Conservation (phyloP, 2,329 filamentous ascomycete species). For the Metarhizium brunneum region DNA sequence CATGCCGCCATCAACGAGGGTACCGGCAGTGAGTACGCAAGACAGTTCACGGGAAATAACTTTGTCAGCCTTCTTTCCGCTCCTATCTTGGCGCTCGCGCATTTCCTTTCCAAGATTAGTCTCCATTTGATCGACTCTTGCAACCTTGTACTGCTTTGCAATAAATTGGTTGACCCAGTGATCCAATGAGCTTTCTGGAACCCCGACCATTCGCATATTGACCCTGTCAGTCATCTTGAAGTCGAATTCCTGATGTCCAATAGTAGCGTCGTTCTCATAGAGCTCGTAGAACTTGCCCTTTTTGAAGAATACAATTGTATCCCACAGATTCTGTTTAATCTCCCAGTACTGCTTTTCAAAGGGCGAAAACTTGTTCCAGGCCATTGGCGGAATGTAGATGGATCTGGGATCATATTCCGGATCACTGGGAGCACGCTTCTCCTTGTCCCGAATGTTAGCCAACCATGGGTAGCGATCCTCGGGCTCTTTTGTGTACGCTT, state of each 20-base stretch:
- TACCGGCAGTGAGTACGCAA: conserved; percentile 84
- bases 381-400: conserved; percentile 76
- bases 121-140: conserved; percentile 92
- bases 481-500: conserved; percentile 73
- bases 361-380: conserved; percentile 75
- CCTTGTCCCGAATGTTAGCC: conserved; percentile 74
- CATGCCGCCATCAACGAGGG: conserved; percentile 92
- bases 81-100: conserved; percentile 72
- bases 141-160: conserved; percentile 95
- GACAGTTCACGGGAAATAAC: conserved; percentile 86
- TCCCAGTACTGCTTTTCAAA: conserved; percentile 99
- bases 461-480: conserved; percentile 87
- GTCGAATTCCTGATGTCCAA: conserved; percentile 94
- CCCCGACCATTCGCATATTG: conserved; percentile 99
- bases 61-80: conserved; percentile 72
- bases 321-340: conserved; percentile 96
- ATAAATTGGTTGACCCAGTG: conserved; percentile 98
- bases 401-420: conserved; percentile 88
- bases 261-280: conserved; percentile 94
- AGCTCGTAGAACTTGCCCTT: conserved; percentile 99
- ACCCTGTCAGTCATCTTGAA: conserved; percentile 95
- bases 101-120: conserved; percentile 95
- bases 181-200: conserved; percentile 90
- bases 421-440: conserved; percentile 67
- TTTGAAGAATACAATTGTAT: conserved; percentile 98